Evolutionary conservation across 371 early-diverging fungal species (phyloP).

Genomic region (Apophysomyces sp.): DNA sequence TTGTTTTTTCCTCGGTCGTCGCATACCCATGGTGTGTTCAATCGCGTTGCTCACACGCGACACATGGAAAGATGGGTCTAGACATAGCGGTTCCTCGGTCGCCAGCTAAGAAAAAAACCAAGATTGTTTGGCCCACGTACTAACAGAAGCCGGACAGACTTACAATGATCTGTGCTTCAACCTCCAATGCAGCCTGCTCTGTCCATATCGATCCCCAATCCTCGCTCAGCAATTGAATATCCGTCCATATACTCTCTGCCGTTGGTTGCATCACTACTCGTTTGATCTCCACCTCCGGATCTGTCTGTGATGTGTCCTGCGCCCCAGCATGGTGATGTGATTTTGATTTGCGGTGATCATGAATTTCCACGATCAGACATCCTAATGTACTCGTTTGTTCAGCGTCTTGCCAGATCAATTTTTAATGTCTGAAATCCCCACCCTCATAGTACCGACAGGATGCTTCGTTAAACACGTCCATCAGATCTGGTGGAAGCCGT

Average conservation of each 20-base stretch:
- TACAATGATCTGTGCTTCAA: slow-evolving; percentile 61
- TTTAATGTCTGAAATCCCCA: slow-evolving; percentile 11
- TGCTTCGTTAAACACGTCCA: slow-evolving; percentile 59
- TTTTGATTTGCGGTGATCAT: slow-evolving; percentile 46
- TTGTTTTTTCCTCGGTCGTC: slow-evolving; percentile 46
- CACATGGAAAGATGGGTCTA: slow-evolving; percentile 61
- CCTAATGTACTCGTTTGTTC: slow-evolving; percentile 25
- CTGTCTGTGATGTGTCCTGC: not conserved
- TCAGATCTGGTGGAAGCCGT: slow-evolving; percentile 53
- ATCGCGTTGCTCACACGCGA: slow-evolving; percentile 59
- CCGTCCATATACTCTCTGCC: slow-evolving; percentile 62
- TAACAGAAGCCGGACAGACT: not conserved
- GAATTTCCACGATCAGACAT: slow-evolving; percentile 56
- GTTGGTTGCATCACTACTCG: slow-evolving; percentile 56
- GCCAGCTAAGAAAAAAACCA: slow-evolving; percentile 45
- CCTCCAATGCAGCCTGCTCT: slow-evolving; percentile 49
- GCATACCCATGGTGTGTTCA: slow-evolving; percentile 34
- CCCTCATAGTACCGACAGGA: slow-evolving; percentile 63
- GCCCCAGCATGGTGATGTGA: slow-evolving; percentile 9
- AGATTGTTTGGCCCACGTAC: too few species aligned
- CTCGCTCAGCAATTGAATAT: slow-evolving; percentile 56
- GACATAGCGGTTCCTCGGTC: slow-evolving; percentile 57
- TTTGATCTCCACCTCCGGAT: slow-evolving; percentile 22
- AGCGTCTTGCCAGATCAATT: slow-evolving; percentile 5
- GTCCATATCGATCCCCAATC: slow-evolving; percentile 54